Percentiles rank a stretch among this genome's conserved stretches.
Evolutionary conservation across 23 red algal species (phyloP).

Genomic region (Gracilaria gracilis): DNA sequence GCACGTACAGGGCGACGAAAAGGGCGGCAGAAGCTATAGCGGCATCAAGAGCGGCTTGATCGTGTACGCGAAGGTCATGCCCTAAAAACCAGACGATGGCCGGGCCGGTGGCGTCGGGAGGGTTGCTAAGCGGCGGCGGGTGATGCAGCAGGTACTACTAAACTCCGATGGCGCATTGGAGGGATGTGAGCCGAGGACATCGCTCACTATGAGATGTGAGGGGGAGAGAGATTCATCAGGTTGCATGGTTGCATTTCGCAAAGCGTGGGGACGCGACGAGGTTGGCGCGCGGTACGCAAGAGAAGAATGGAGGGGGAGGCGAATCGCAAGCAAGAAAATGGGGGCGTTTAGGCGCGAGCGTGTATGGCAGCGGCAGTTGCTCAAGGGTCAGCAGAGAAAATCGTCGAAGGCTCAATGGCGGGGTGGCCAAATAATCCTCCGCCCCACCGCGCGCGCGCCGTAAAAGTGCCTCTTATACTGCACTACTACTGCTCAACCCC

Average conservation of each 20-base stretch:
- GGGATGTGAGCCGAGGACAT: not conserved
- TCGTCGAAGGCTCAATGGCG: too few species aligned
- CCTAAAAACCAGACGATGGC: slow-evolving; percentile 92
- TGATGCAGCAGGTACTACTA: not conserved
- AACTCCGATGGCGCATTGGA: not conserved
- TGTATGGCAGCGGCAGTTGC: not conserved
- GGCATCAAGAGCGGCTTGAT: slow-evolving; percentile 90
- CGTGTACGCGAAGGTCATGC: slow-evolving; percentile 92
- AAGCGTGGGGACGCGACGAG: too few species aligned
- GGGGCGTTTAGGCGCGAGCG: too few species aligned
- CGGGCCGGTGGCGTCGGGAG: not conserved
- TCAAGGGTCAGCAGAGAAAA: not conserved
- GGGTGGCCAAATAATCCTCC: not conserved
- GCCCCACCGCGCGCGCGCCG: too few species aligned
- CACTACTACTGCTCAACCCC: too few species aligned
- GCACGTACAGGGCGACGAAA: slow-evolving; percentile 81
- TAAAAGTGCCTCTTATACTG: too few species aligned
- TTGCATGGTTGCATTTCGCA: not conserved
- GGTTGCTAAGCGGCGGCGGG: not conserved
- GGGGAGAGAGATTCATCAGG: not conserved
- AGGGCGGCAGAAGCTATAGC: slow-evolving; percentile 55
- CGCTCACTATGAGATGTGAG: not conserved
- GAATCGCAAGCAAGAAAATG: too few species aligned
- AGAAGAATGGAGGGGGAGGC: too few species aligned
- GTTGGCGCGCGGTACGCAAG: too few species aligned